Conservation (phyloP, 352 stramenopile species). For the Phytophthora constricta region DNA sequence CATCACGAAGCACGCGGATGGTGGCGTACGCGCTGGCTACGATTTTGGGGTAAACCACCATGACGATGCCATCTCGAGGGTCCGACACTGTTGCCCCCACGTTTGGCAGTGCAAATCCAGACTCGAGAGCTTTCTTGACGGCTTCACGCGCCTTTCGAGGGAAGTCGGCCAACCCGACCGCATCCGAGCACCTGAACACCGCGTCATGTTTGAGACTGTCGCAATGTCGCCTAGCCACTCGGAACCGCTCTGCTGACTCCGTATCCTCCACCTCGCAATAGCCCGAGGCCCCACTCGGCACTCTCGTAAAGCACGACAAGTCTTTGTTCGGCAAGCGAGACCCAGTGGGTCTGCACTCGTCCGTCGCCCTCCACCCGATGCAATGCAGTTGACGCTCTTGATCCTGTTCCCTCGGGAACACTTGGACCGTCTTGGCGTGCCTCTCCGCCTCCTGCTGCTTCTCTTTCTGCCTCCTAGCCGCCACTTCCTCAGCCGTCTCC, state of each 20-base stretch:
- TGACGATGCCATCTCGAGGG: slow-evolving; percentile 45
- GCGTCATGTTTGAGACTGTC: slow-evolving; percentile 30
- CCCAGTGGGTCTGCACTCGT: slow-evolving; percentile 27
- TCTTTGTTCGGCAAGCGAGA: slow-evolving; percentile 19
- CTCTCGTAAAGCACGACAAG: slow-evolving; percentile 16
- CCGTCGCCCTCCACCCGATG: slow-evolving; percentile 30
- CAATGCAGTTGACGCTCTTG: slow-evolving; percentile 15
- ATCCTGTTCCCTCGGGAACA: slow-evolving; percentile 13
- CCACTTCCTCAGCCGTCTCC: background rate
- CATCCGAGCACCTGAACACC: slow-evolving; percentile 48
- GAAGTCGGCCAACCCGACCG: slow-evolving; percentile 45
- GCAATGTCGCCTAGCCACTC: slow-evolving; percentile 38
- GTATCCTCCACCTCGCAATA: slow-evolving; percentile 54
- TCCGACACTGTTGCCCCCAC: background rate
- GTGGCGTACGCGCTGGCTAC: slow-evolving; percentile 46
- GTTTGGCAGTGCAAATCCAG: slow-evolving; percentile 21
- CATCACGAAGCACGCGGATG: slow-evolving; percentile 36
- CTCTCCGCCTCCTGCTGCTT: slow-evolving; percentile 5
- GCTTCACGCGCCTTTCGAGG: slow-evolving; percentile 18
- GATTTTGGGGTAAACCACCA: slow-evolving; percentile 58
- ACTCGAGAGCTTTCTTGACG: slow-evolving; percentile 1
- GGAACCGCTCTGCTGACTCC: slow-evolving; percentile 29
- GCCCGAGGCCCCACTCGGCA: slow-evolving; percentile 32
- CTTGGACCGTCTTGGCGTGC: slow-evolving; percentile 17
- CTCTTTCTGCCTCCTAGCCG: slow-evolving; percentile 5